Conservation (phyloP, 2,329 filamentous ascomycete species). For the Alternaria brassicicola region DNA sequence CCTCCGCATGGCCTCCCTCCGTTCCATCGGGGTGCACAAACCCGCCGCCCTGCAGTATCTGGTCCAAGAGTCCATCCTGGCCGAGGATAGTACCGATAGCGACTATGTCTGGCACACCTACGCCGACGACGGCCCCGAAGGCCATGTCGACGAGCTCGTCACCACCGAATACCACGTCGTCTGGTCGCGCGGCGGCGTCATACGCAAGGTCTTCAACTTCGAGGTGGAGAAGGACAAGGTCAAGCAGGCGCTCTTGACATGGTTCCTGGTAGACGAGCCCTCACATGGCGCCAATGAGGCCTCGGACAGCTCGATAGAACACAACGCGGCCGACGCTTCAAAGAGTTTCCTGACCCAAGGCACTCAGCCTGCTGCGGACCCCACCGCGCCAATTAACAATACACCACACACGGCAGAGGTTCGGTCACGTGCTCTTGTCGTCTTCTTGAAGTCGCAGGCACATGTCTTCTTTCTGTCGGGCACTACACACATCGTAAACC, state of each 20-base stretch:
- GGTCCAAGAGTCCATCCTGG: conserved; percentile 78
- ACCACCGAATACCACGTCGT: conserved; percentile 77
- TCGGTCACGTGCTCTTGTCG: conserved; percentile 70
- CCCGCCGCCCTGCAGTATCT: conserved; percentile 84
- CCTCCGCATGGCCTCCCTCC: conserved; percentile 79
- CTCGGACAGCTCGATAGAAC: conserved; percentile 15
- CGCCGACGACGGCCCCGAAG: conserved; percentile 51
- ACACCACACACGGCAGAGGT: conserved; percentile 29
- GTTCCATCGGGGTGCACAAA: conserved; percentile 88
- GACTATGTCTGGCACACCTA: conserved; percentile 79
- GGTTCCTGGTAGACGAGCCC: conserved; percentile 66
- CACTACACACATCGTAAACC: conserved; percentile 84
- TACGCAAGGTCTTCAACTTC: conserved; percentile 86
- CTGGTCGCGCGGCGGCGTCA: conserved; percentile 85
- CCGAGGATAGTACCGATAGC: conserved; percentile 66
- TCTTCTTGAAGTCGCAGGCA: conserved; percentile 89
- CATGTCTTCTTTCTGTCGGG: conserved; percentile 92
- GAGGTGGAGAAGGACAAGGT: conserved; percentile 85
- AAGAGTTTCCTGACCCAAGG: conserved; percentile 40
- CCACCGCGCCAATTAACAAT: conserved; percentile 26
- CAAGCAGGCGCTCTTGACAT: conserved; percentile 82
- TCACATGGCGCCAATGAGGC: conserved; percentile 16
- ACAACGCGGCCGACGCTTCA: conserved; percentile 20
- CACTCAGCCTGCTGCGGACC: conserved; percentile 41
- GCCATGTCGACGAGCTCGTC: conserved; percentile 77